Base-by-base conservation (phyloP, 441 rosid genomes). In the Erodium texanum region DNA sequence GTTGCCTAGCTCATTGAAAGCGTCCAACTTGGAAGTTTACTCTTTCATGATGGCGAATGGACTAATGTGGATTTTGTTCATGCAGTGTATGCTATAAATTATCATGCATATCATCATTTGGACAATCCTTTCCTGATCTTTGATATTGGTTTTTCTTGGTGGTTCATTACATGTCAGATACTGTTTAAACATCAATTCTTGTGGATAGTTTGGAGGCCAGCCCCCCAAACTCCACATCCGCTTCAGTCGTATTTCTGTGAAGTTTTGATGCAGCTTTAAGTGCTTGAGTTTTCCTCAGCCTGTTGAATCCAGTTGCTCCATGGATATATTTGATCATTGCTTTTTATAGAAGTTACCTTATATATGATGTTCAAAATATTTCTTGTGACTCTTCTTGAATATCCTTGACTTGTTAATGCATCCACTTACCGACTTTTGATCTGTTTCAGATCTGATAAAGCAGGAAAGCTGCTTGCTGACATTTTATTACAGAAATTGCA, bases 391-490 rank as follows among this genome's bases (percentile, higher is more conserved):
- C 20, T 50, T 50, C 8, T 18, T 11, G 58, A 3, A n/a, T 16
- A n/a, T 50, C 14, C 20, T 50, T 1, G 5, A 50, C 58, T 15
- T n/a, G 16, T 50, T 50, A 8, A 50, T n/a, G 18, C 19, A 50
- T 3, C 19, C 19, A n/a, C 19, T 50, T 15, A n/a, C 7, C 4
- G 19, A 50, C 58, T 50, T 50, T 8, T n/a, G n/a, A 50, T 50
- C 14, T 50, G 58, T 50, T 34, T 34, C 73, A 93, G 98, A 75
- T 79, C 95, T 18, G 95, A 93, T 68, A 87, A 93, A 83, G 95
- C 92, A 19, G 98, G 98, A 74, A 87, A 74, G 74, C 85, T 90
- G 65, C 83, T 93, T 7, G 92, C 97, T 73, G 97, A 93, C 76
- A 89, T 89, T 66, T 76, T 93, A 65, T 70, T 87, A 80, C 88